Conservation (phyloP, 2,329 filamentous ascomycete genomes). For the Calonectria henricotiae region DNA sequence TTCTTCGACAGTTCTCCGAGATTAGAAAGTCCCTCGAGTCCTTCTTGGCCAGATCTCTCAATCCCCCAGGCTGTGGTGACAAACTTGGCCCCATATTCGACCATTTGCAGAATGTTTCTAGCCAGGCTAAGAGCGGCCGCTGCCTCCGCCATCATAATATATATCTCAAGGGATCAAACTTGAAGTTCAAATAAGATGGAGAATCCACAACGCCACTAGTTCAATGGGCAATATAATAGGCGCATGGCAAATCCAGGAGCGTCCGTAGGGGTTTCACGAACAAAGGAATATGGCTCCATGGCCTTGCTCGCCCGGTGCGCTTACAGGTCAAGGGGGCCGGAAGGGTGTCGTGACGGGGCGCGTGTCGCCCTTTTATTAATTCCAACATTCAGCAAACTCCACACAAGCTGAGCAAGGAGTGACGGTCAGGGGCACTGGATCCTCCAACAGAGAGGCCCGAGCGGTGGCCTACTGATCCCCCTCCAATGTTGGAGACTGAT, state of each 20-base stretch:
- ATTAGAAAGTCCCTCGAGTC: too few relatives aligned
- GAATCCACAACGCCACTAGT: conserved; percentile 2
- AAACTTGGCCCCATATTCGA: too few relatives aligned
- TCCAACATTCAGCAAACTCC: neutral
- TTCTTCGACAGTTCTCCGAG: too few relatives aligned
- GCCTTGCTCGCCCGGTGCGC: neutral
- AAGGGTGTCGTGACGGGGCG: neutral
- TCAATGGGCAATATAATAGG: neutral
- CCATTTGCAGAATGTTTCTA: too few relatives aligned
- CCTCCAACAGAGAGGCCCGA: neutral
- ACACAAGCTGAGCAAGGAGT: neutral
- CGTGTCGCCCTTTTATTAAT: neutral
- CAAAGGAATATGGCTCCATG: neutral
- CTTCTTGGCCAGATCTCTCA: too few relatives aligned
- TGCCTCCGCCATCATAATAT: too few relatives aligned
- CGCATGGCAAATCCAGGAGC: neutral
- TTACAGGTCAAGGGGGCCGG: neutral
- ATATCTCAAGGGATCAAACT: too few relatives aligned
- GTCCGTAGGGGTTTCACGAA: conserved; percentile 5
- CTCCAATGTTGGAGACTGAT: neutral
- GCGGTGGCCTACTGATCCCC: neutral
- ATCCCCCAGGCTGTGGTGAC: too few relatives aligned
- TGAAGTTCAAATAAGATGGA: neutral
- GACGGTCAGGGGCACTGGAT: neutral
- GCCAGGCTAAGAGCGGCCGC: too few relatives aligned